Evolutionary conservation across 176 grass and related monocot species (phyloP), one percentile per base, ranked within the genome.

Genomic region (Ananas comosus): DNA sequence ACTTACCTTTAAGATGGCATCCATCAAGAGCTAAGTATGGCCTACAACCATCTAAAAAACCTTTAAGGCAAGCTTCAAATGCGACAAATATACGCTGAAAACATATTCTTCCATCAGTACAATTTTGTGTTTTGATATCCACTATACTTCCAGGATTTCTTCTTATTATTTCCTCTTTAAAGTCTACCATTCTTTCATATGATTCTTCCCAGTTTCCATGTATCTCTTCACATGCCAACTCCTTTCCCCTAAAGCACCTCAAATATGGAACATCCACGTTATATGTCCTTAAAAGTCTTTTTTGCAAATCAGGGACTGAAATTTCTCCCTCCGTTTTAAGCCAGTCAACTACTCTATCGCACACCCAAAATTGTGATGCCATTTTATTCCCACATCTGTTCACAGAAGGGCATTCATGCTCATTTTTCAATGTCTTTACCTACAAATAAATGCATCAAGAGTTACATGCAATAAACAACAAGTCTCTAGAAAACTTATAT

Each of bases 151-250:
- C 52, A 1, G 52, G 70, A 19, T 73, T 73, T 63, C 50, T 53
- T 58, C 9, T 3, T 27, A 24, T 19, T 42, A 73, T 18, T 47
- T 73, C 22, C 48, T 16, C 52, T 63, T 58, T 73, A 27, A 73
- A 58, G 33, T 53, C 51, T 54, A 51, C 23, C 48, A 73, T 56
- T 21, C 33, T 73, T 12, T 56, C 10, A 9, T 23, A 73, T 16
- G 50, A 56, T n/a, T 73, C 70, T 0, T 73, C 50, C 52, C 70
- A 73, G 22, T 61, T 58, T 12, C 70, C 51, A 73, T 73, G 56
- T 54, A 73, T 58, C 12, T 73, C 52, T 10, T 18, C 42, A 19
- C 17, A 56, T 54, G 51, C 52, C 56, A 29, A 28, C 8, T 73
- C 10, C 29, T 58, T 73, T 14, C 70, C 70, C 18, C 52, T 27